Percentiles rank a stretch among this genome's conserved stretches.
These are phyloP conservation scores for Candida argentea DNA, from an alignment of 805 yeast genomes.

Conservation along the genomic window DNA sequence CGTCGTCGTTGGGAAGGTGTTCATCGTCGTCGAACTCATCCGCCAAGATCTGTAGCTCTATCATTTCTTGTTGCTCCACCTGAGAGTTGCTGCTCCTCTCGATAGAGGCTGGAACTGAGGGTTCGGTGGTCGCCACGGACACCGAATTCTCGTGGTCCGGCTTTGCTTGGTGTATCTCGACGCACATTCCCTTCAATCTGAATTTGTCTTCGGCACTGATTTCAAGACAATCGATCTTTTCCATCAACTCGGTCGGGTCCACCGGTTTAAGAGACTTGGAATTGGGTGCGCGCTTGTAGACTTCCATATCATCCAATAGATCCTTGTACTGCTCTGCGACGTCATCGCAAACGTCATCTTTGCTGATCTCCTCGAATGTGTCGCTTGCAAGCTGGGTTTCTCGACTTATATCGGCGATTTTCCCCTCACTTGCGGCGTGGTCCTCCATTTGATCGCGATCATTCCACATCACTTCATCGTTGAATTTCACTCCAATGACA, in stretches of 20 bases:
- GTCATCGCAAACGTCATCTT: constrained; percentile 1
- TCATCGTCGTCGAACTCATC: constrained; percentile 13
- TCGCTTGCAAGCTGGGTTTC: too few relatives aligned
- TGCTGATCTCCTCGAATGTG: too few relatives aligned
- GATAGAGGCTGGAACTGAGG: neutral
- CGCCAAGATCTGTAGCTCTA: too few relatives aligned
- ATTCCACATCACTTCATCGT: neutral
- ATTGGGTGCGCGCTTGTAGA: constrained; percentile 22
- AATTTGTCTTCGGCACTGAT: constrained; percentile 20
- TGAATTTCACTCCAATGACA: neutral
- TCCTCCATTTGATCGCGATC: neutral
- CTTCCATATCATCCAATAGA: constrained; percentile 26
- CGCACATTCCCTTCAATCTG: constrained; percentile 14
- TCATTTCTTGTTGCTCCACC: constrained; percentile 3
- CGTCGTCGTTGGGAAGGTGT: constrained; percentile 21
- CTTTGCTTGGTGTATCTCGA: constrained; percentile 9
- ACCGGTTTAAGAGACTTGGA: neutral
- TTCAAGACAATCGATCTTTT: constrained; percentile 17
- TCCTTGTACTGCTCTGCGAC: constrained; percentile 15
- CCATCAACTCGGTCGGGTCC: constrained; percentile 12
- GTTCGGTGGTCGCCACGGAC: neutral
- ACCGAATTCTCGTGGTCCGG: constrained; percentile 2
- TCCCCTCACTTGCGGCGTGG: neutral
- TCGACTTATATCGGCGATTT: neutral
- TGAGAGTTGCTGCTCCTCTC: too few relatives aligned